Conservation (phyloP, 805 yeast species). For the Pichia scutulata region DNA sequence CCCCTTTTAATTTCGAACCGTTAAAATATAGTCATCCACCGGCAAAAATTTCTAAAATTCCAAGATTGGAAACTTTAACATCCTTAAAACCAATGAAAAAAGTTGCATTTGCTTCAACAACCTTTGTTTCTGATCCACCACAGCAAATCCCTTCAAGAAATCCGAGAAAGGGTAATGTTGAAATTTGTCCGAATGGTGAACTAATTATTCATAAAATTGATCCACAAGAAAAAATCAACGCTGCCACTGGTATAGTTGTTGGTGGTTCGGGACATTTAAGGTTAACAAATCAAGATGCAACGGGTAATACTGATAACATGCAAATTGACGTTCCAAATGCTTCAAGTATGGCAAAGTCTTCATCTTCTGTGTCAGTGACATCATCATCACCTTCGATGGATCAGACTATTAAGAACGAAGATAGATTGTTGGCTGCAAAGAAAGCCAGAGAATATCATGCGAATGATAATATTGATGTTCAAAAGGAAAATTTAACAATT, state of each 20-base stretch:
- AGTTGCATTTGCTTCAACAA: constrained; percentile 72
- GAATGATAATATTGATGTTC: constrained; percentile 16
- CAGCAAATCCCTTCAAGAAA: constrained; percentile 87
- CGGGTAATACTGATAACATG: constrained; percentile 13
- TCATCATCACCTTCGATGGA: constrained; percentile 19
- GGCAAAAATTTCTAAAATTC: constrained; percentile 19
- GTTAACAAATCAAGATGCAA: constrained; percentile 22
- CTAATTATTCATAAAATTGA: constrained; percentile 27
- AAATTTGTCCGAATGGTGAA: constrained; percentile 28
- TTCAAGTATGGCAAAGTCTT: constrained; percentile 15
- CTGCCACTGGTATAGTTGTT: constrained; percentile 65
- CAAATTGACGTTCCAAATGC: constrained; percentile 15
- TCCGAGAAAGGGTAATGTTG: constrained; percentile 74
- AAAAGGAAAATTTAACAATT: constrained; percentile 37
- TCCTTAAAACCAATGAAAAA: constrained; percentile 40
- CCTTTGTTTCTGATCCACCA: constrained; percentile 75
- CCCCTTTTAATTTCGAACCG: constrained; percentile 16
- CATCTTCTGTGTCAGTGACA: constrained; percentile 13
- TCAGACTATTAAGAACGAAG: constrained; percentile 24
- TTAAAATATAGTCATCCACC: constrained; percentile 24
- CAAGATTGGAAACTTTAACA: constrained; percentile 24
- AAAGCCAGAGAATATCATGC: constrained; percentile 20
- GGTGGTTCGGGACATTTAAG: constrained; percentile 70
- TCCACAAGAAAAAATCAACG: constrained; percentile 27
- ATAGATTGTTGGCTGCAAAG: constrained; percentile 24